Percentiles rank a stretch among this genome's conserved stretches.
Conservation (phyloP, 202 grass and related monocot genomes). For the Panicum hallii region DNA sequence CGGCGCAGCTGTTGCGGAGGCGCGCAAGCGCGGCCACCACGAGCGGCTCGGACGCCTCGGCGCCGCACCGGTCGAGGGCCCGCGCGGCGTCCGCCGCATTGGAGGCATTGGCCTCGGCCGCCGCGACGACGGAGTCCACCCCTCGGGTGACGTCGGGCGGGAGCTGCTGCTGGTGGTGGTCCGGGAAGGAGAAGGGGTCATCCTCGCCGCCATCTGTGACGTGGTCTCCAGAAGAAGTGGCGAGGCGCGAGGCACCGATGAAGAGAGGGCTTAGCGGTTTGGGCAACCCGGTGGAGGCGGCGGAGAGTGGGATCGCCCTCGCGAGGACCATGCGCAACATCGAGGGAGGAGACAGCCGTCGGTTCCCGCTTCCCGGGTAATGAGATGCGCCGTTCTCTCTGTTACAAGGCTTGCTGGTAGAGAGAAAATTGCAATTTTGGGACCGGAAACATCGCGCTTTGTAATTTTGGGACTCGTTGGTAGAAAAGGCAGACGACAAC, state of each 20-base stretch:
- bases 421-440: no score
- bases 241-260: conserved; percentile 12
- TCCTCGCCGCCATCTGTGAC: conserved; percentile 29
- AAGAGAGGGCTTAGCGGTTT: neutral
- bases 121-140: conserved; percentile 62
- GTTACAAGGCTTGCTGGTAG: neutral
- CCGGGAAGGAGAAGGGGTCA: conserved; percentile 51
- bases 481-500: neutral
- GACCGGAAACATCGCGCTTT: no score
- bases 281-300: conserved; percentile 13
- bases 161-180: conserved; percentile 45
- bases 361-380: neutral
- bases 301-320: conserved; percentile 36
- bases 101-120: conserved; percentile 29
- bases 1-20: conserved; percentile 70
- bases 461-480: no score
- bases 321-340: conserved; percentile 40
- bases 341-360: neutral
- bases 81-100: conserved; percentile 26
- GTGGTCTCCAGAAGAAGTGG: conserved; percentile 25
- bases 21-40: conserved; percentile 61
- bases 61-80: conserved; percentile 61
- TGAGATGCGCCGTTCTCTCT: neutral
- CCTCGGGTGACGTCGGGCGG: conserved; percentile 40
- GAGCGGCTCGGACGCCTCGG: conserved; percentile 60